phyloP scores from a whole-genome alignment of 305 asterid genomes.

The Ajuga reptans region DNA sequence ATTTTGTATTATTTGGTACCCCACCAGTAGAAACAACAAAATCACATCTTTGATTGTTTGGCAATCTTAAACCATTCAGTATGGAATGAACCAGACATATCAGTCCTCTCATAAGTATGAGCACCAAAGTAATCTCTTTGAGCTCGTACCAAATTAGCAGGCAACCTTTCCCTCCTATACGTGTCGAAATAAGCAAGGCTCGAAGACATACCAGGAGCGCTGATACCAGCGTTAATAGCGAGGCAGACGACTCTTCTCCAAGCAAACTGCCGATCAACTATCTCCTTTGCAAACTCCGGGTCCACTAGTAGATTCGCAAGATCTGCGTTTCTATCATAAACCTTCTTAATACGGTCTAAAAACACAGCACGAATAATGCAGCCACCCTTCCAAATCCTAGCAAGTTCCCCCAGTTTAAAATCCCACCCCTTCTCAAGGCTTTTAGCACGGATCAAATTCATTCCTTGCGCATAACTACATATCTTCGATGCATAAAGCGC shows the following conservation, averaged over 20 bases:
- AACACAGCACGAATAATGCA: slow-evolving; percentile 63
- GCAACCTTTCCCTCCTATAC: slow-evolving; percentile 51
- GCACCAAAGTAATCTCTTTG: slow-evolving; percentile 75
- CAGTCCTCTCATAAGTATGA: slow-evolving; percentile 65
- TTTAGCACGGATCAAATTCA: slow-evolving; percentile 65
- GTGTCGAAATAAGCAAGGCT: slow-evolving; percentile 73
- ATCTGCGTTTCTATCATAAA: slow-evolving; percentile 53
- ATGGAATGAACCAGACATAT: slow-evolving; percentile 51
- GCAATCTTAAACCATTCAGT: slow-evolving; percentile 77
- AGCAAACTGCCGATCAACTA: slow-evolving; percentile 51
- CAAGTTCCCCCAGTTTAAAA: slow-evolving; percentile 60
- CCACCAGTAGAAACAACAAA: neutral
- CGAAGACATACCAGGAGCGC: slow-evolving; percentile 66
- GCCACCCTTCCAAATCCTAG: slow-evolving; percentile 75
- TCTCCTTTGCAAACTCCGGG: slow-evolving; percentile 57
- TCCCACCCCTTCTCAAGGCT: slow-evolving; percentile 58
- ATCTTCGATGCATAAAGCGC: slow-evolving; percentile 68
- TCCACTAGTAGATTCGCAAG: slow-evolving; percentile 62
- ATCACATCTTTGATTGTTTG: slow-evolving; percentile 41
- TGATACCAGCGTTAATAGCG: slow-evolving; percentile 59
- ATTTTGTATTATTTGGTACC: neutral
- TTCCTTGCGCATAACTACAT: slow-evolving; percentile 72
- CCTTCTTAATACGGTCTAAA: slow-evolving; percentile 60
- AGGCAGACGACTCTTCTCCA: slow-evolving; percentile 68
- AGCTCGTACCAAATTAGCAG: slow-evolving; percentile 72